Conservation (phyloP, 2,329 filamentous ascomycete genomes). For the Neocucurbitaria cava region DNA sequence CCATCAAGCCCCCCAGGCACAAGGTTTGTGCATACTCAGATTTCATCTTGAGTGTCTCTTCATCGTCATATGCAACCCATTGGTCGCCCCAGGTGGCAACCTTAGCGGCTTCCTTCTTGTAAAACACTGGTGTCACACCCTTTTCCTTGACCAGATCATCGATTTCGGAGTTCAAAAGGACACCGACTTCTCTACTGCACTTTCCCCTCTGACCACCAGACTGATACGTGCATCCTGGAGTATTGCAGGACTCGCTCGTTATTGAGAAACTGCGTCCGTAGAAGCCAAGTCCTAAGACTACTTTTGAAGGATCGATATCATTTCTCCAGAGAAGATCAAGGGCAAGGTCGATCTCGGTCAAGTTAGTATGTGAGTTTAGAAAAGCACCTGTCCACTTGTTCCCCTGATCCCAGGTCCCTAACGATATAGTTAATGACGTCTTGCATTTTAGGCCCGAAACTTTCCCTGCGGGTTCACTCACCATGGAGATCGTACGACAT, state of each 20-base stretch:
- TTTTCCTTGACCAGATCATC: conserved; percentile 14
- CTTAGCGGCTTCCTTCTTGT: conserved; percentile 31
- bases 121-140: conserved; percentile 3
- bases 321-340: conserved; percentile 57
- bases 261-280: conserved; percentile 49
- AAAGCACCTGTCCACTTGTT: conserved; percentile 33
- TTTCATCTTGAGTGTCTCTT: conserved; percentile 53
- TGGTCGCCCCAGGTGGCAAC: conserved; percentile 40
- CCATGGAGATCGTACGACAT: conserved; percentile 56
- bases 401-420: conserved; percentile 44
- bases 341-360: conserved; percentile 53
- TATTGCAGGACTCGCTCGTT: conserved; percentile 5
- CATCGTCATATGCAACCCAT: conserved; percentile 36
- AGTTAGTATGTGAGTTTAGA: conserved; percentile 51
- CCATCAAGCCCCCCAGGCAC: conserved; percentile 17
- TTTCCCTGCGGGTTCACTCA: background rate
- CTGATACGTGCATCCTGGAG: conserved; percentile 6
- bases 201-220: conserved; percentile 4
- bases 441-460: background rate
- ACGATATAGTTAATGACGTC: background rate
- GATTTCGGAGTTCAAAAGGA: conserved; percentile 27
- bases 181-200: conserved; percentile 15
- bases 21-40: conserved; percentile 52
- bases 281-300: conserved; percentile 55
- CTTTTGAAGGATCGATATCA: conserved; percentile 48